Percentiles rank a stretch among this genome's conserved stretches.
These are phyloP conservation scores for Taphrina betulina DNA, from an alignment of 1,139 yeast genomes.

Conservation along the genomic window DNA sequence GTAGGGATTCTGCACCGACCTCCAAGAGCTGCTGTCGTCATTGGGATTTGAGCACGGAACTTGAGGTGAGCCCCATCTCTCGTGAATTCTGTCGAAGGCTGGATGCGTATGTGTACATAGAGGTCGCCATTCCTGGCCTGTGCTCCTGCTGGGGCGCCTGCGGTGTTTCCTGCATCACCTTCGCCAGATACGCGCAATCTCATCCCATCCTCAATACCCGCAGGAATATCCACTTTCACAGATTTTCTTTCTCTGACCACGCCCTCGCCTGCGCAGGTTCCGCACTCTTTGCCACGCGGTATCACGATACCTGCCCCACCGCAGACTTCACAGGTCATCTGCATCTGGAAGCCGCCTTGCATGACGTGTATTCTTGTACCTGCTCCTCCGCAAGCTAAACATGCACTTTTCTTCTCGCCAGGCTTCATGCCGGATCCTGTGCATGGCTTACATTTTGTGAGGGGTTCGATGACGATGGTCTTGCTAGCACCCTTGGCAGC, in stretches of 20 bases:
- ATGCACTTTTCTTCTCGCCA: conserved; percentile 74
- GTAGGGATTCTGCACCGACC: conserved; percentile 89
- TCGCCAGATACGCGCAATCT: conserved; percentile 80
- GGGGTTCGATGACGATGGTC: conserved; percentile 67
- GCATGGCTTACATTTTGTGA: conserved; percentile 77
- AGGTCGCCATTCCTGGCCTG: conserved; percentile 62
- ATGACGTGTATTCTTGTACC: conserved; percentile 84
- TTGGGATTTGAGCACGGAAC: conserved; percentile 66
- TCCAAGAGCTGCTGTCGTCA: conserved; percentile 96
- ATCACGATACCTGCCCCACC: conserved; percentile 84
- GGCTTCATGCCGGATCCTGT: conserved; percentile 78
- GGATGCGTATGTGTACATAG: conserved; percentile 73
- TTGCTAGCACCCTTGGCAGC: conserved; percentile 76
- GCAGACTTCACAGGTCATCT: conserved; percentile 86
- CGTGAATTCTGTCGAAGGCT: conserved; percentile 67
- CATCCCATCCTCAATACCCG: conserved; percentile 85
- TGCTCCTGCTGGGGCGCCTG: conserved; percentile 53
- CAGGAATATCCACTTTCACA: conserved; percentile 78
- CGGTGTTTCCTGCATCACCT: conserved; percentile 82
- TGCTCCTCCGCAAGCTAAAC: conserved; percentile 87
- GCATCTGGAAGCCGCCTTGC: conserved; percentile 95
- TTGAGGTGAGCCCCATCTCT: conserved; percentile 66
- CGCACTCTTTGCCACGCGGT: conserved; percentile 68
- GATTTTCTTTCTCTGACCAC: conserved; percentile 66
- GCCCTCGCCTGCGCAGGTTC: conserved; percentile 84